Conservation (phyloP, 148 eudicot species). For the Talinum fruticosum region DNA sequence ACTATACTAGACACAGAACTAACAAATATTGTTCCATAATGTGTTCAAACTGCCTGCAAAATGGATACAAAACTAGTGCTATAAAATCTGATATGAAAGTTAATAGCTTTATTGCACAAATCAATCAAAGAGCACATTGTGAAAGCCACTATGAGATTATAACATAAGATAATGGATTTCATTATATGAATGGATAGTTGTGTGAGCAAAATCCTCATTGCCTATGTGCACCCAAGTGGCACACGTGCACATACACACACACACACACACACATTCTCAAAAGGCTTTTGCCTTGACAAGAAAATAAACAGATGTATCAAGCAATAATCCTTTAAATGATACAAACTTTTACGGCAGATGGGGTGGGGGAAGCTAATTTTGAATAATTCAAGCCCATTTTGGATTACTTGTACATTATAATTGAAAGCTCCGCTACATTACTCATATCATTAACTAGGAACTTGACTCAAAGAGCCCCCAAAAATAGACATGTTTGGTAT, state of each 20-base stretch:
- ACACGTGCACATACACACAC: too few species aligned
- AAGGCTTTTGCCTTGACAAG: too few species aligned
- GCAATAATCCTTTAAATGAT: too few species aligned
- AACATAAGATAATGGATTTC: background rate
- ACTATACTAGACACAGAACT: background rate
- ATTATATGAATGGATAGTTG: too few species aligned
- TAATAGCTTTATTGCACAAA: constrained; percentile 3
- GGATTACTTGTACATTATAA: background rate
- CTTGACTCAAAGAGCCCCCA: background rate
- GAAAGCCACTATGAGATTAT: background rate
- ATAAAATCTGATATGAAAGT: background rate
- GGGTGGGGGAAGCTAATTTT: too few species aligned
- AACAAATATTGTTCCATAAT: background rate
- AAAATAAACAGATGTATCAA: too few species aligned
- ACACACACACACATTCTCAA: too few species aligned
- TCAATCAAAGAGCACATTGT: background rate
- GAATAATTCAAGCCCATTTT: too few species aligned
- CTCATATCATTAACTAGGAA: too few species aligned
- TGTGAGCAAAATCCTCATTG: too few species aligned
- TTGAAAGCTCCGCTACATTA: background rate
- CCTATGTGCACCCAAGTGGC: too few species aligned
- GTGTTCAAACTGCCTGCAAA: background rate
- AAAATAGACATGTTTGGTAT: background rate
- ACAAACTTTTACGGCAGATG: too few species aligned
- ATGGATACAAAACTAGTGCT: background rate